phyloP scores from a whole-genome alignment of 352 stramenopile genomes.

The Globisporangium viniferum region DNA sequence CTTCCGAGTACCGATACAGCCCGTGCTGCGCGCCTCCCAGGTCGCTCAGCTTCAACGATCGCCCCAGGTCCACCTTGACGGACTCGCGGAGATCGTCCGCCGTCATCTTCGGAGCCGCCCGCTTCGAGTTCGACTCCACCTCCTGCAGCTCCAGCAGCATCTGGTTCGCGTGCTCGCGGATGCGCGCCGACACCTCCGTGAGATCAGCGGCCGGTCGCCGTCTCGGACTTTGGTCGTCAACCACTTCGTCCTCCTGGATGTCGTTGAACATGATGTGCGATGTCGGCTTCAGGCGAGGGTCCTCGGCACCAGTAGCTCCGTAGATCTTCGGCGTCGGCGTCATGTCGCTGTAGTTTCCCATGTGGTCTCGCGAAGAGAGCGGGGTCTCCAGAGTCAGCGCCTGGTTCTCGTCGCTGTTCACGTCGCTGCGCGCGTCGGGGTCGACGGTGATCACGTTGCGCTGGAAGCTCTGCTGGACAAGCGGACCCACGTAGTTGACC shows the following conservation, averaged over 20 bases:
- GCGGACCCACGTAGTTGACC: conserved; percentile 44
- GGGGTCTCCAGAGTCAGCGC: conserved; percentile 19
- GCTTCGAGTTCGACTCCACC: conserved; percentile 26
- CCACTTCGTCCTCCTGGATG: conserved; percentile 54
- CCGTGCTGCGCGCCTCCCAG: conserved; percentile 22
- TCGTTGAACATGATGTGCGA: conserved; percentile 49
- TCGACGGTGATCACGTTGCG: conserved; percentile 27
- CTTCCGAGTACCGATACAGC: conserved; percentile 18
- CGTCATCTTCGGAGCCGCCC: conserved; percentile 28
- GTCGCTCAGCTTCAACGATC: conserved; percentile 40
- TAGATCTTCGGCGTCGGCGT: conserved; percentile 28
- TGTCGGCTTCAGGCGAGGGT: conserved; percentile 15
- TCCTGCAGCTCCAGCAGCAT: conserved; percentile 32
- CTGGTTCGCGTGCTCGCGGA: conserved; percentile 41
- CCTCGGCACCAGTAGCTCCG: conserved; percentile 5
- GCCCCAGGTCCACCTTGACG: conserved; percentile 29
- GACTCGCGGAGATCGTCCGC: conserved; percentile 48
- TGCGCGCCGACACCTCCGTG: conserved; percentile 49
- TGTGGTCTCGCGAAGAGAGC: conserved; percentile 24
- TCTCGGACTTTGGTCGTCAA: conserved; percentile 9
- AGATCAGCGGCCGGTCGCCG: conserved; percentile 28
- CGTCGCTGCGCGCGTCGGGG: conserved; percentile 18
- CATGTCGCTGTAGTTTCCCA: conserved; percentile 24
- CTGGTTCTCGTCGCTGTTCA: conserved; percentile 22
- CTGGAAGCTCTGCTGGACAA: conserved; percentile 46